Percentiles rank a stretch among this genome's conserved stretches.
phyloP scores from a whole-genome alignment of 2,329 filamentous ascomycete species.

The Verticillium tricorpus region DNA sequence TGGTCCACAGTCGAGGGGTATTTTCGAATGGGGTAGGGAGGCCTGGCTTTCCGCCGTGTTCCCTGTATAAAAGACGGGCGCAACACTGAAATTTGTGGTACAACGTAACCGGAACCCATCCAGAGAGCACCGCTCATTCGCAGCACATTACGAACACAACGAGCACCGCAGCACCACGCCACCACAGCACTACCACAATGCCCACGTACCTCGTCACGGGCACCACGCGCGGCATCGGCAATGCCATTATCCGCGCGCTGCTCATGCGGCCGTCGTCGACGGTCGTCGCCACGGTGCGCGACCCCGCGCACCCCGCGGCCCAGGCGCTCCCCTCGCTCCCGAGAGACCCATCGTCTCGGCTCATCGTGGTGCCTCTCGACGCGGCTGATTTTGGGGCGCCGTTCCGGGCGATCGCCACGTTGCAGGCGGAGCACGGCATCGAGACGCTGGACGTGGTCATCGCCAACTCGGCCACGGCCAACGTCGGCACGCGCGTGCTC shows the following conservation, averaged over 20 bases:
- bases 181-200: not conserved
- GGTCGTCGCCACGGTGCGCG: slow-evolving; percentile 34
- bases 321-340: slow-evolving; percentile 29
- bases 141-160: too few species aligned
- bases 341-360: slow-evolving; percentile 22
- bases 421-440: slow-evolving; percentile 27
- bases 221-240: slow-evolving; percentile 21
- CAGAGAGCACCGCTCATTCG: too few species aligned
- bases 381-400: slow-evolving; percentile 26
- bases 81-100: too few species aligned
- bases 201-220: slow-evolving; percentile 29
- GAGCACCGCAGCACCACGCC: too few species aligned
- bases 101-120: too few species aligned
- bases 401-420: slow-evolving; percentile 21
- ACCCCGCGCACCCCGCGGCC: slow-evolving; percentile 20
- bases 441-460: slow-evolving; percentile 44
- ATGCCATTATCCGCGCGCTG: slow-evolving; percentile 4
- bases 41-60: too few species aligned
- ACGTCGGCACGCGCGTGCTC: slow-evolving; percentile 19
- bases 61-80: too few species aligned
- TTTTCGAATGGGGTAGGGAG: too few species aligned
- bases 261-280: slow-evolving; percentile 18
- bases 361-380: slow-evolving; percentile 40
- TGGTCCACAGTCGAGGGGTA: too few species aligned
- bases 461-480: slow-evolving; percentile 39